phyloP scores from a whole-genome alignment of 2,329 filamentous ascomycete genomes.

The Aspergillus texensis region DNA sequence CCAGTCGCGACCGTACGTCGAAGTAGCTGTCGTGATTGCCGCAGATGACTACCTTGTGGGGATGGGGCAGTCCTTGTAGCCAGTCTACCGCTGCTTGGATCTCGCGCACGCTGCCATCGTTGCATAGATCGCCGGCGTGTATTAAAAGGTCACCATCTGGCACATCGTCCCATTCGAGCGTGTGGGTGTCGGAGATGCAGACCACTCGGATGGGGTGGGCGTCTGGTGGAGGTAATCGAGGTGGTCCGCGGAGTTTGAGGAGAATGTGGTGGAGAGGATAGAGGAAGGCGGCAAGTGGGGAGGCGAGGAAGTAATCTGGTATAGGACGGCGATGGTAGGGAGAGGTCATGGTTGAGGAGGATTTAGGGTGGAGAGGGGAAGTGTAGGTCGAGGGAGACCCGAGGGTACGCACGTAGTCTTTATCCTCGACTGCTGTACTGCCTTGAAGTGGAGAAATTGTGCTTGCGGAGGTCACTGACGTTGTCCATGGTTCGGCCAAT shows the following conservation, averaged over 20 bases:
- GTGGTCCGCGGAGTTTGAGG: conserved; percentile 67
- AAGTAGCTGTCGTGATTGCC: conserved; percentile 92
- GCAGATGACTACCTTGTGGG: conserved; percentile 77
- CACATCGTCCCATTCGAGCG: conserved; percentile 50
- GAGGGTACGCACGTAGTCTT: neutral
- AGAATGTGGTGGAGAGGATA: conserved; percentile 66
- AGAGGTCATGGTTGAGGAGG: conserved; percentile 34
- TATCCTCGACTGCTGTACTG: neutral
- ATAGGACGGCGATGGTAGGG: conserved; percentile 54
- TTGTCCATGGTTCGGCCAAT: neutral
- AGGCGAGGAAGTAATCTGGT: conserved; percentile 66
- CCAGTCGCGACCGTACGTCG: conserved; percentile 64
- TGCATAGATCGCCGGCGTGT: conserved; percentile 84
- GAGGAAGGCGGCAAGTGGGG: conserved; percentile 68
- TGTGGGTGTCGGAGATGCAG: conserved; percentile 88
- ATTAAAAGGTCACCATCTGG: conserved; percentile 83
- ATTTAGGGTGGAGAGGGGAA: conserved; percentile 6
- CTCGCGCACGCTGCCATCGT: conserved; percentile 69
- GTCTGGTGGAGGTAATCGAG: conserved; percentile 60
- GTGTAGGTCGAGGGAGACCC: neutral
- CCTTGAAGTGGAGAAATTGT: neutral
- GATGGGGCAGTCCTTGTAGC: conserved; percentile 73
- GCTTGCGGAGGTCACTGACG: neutral
- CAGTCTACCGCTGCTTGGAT: conserved; percentile 86
- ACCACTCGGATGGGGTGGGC: conserved; percentile 70